phyloP scores from a whole-genome alignment of 225 moss, liverwort and hornwort genomes.

The Pseudoscleropodium purum region DNA sequence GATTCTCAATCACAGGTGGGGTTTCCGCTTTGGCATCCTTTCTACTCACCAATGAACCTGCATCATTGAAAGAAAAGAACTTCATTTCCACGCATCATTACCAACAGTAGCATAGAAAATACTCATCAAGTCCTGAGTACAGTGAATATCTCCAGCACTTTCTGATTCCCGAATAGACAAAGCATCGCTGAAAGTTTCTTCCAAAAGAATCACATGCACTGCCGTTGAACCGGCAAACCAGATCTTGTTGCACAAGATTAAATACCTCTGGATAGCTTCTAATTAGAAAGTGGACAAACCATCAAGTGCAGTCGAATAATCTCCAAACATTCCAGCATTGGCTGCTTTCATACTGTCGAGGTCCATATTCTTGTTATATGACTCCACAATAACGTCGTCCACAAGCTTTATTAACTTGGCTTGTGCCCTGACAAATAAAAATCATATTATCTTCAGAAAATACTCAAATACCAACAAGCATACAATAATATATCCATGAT shows the following conservation, averaged over 20 bases:
- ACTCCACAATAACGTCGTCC: constrained; percentile 54
- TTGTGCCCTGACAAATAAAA: constrained; percentile 44
- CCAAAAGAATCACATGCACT: neutral
- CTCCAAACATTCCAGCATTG: constrained; percentile 18
- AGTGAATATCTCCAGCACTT: neutral
- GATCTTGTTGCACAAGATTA: constrained; percentile 15
- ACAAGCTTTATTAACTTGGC: constrained; percentile 50
- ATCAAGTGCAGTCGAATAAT: constrained; percentile 30
- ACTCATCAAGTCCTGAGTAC: neutral
- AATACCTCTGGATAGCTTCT: constrained; percentile 19
- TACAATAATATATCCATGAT: neutral
- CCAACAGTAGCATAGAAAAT: neutral
- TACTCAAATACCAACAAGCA: neutral
- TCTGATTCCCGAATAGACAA: neutral
- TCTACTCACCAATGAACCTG: constrained; percentile 33
- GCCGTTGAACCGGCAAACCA: constrained; percentile 8
- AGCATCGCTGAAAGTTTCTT: neutral
- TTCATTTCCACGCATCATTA: neutral
- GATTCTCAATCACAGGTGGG: constrained; percentile 17
- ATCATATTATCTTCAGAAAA: neutral
- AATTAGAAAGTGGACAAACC: constrained; percentile 35
- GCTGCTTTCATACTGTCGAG: constrained; percentile 29
- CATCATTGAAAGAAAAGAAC: neutral
- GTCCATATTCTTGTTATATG: constrained; percentile 40
- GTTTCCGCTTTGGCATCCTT: constrained; percentile 34